Base-by-base conservation (phyloP, 331 rosid species). In the Quercus lobata region DNA sequence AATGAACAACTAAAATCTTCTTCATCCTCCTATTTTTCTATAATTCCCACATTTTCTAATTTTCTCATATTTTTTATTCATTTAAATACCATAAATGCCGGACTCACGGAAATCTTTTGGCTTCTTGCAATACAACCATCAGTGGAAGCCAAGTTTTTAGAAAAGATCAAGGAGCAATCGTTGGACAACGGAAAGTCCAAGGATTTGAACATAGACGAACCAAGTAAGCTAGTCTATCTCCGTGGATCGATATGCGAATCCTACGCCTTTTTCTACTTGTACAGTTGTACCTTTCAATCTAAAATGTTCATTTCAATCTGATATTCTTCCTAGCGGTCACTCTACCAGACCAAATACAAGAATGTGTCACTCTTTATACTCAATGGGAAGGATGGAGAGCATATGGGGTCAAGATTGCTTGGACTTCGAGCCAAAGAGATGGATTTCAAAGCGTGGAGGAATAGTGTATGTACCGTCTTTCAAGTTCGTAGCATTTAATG, bases 291-390 rank as follows among this genome's bases (percentile, higher is more conserved):
- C 90, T 34, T 34, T 87, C 52, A 62, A 85, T 3, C 80, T 83
- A 7, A 86, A 82, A 27, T 69, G 53, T 10, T 25, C 87, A 1
- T 0, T 61, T 0, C 17, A 78, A 14, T 15, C 7, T 5, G 91
- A 87, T 7, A 34, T 30, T 5, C 90, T 90, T 10, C 89, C 91
- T 0, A 78, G 82, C 52, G 93, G 90, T 2, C 91, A 90, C 29
- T 27, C 1, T 22, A 69, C 82, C 10, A 11, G 55, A 16, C 46
- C 79, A 1, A 78, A 80, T 1, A 21, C 73, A 5, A 79, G 0
- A 3, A 41, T 90, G 14, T 2, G 84, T 24, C 16, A 79, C 65
- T 75, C 70, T 0, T 73, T 83, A 25, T 87, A 87, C n/a, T 24
- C 89, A 27, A 76, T 85, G 85, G 91, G 84, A 12, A 54, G 57